Evolutionary conservation across 495 filamentous ascomycete genomes (phyloP), one percentile per base, ranked within the genome.

Genomic region (Penicillium coffeae): DNA sequence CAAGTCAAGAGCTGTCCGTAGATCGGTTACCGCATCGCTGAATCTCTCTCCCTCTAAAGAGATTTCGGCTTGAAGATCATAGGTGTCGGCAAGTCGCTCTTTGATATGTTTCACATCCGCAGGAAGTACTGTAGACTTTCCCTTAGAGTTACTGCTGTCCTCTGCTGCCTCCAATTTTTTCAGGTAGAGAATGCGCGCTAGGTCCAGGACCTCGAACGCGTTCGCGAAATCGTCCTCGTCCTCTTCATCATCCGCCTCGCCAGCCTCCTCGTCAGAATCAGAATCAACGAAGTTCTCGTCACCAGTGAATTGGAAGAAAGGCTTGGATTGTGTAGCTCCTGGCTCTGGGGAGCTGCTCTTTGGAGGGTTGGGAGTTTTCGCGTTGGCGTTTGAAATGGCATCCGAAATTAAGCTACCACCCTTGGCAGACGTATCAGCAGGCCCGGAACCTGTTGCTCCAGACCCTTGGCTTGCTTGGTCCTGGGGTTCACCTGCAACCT

Each of bases 11-110:
- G 88, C 79, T 5, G 84, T 82, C 59, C 78, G 82, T 40, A 88
- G 74, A 63, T 99, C 93, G 14, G 76, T 75, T 18, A 95, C 86
- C 3, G 93, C 92, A 54, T 87, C 82, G 7, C 72, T 70, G 54
- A 95, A 96, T 48, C 85, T 83, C 65, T 96, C 94, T 52, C 90
- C 94, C 69, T 99, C 93, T 13, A 97, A 75, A 10, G 88, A 94
- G 47, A 99, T 96, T 64, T 96, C 92, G 8, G 89, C 88, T 51
- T 95, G 84, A 22, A 95, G 81, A 62, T 94, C 90, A 66, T 95
- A 88, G 1, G 87, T 90, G 57, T 99, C 93, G 38, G 88, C 89
- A 5, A 95, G 77, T 34, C 87, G 82, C 65, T 94, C 89, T 62
- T 88, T 88, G 56, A 89, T 73, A 27, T 86, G 82, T 48, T 73